A percentile compares a stretch with the other conserved stretches of the same genome.
Conservation (phyloP, 2,329 filamentous ascomycete genomes). For the Aspergillus sp. region DNA sequence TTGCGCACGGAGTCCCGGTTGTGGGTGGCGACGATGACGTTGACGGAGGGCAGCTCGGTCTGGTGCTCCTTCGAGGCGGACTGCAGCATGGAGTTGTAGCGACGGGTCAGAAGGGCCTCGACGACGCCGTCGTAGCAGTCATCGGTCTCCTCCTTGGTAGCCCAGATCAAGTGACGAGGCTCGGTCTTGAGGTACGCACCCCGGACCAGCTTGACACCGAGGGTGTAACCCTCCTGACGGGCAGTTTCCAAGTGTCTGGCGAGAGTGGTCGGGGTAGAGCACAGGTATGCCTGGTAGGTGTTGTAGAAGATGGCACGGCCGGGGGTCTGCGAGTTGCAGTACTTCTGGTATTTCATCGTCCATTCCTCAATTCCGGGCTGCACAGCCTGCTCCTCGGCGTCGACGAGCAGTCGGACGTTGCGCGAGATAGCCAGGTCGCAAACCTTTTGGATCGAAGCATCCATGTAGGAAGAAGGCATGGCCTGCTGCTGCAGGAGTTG, state of each 20-base stretch:
- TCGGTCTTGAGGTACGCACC: conserved; percentile 56
- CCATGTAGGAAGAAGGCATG: conserved; percentile 42
- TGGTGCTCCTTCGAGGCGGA: conserved; percentile 40
- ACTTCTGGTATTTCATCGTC: conserved; percentile 55
- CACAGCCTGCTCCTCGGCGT: conserved; percentile 55
- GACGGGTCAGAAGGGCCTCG: conserved; percentile 54
- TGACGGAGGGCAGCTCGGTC: conserved; percentile 42
- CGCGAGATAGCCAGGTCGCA: conserved; percentile 44
- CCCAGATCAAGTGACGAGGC: conserved; percentile 45
- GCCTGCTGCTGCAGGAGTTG: conserved; percentile 41
- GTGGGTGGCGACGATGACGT: conserved; percentile 61
- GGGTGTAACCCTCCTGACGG: conserved; percentile 48
- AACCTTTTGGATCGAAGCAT: conserved; percentile 44
- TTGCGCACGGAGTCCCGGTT: conserved; percentile 55
- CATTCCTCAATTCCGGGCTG: conserved; percentile 54
- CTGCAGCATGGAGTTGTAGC: conserved; percentile 58
- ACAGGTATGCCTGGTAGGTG: conserved; percentile 56
- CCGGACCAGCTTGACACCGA: conserved; percentile 54
- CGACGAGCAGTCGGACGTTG: conserved; percentile 50
- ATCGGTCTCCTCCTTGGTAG: conserved; percentile 49
- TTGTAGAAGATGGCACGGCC: conserved; percentile 54
- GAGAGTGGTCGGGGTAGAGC: conserved; percentile 48
- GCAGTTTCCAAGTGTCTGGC: conserved; percentile 47
- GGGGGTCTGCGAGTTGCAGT: conserved; percentile 49
- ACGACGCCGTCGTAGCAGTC: conserved; percentile 58